Evolutionary conservation across 108 stramenopile genomes (phyloP).

Genomic region (Skeletonema grethae): DNA sequence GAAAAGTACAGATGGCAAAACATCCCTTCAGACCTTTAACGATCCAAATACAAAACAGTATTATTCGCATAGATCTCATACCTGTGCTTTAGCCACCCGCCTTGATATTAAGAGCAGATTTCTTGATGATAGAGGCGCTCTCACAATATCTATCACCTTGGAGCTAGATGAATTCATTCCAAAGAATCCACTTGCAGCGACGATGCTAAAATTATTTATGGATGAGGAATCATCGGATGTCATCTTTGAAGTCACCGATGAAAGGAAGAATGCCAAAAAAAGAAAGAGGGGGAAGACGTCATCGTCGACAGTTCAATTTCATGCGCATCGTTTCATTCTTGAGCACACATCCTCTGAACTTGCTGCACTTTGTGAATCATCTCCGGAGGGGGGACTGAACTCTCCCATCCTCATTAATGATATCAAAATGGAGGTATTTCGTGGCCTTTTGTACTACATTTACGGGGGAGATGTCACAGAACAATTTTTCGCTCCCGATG

Average conservation of each 20-base stretch:
- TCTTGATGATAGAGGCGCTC: neutral
- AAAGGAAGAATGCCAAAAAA: neutral
- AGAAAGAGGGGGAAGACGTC: neutral
- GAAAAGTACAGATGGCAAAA: neutral
- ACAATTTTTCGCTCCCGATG: conserved; percentile 8
- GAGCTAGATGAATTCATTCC: neutral
- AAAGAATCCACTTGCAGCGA: neutral
- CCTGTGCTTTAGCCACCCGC: neutral
- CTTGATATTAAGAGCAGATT: neutral
- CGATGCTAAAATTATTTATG: neutral
- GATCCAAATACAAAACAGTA: neutral
- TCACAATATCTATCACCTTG: neutral
- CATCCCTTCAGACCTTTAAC: neutral
- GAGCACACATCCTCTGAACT: neutral
- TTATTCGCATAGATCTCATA: neutral
- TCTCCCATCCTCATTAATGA: neutral
- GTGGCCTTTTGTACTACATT: neutral
- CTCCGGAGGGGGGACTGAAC: neutral
- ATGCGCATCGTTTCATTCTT: conserved; percentile 14
- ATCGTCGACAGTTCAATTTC: neutral
- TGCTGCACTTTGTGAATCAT: conserved; percentile 3
- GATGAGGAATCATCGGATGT: conserved; percentile 8
- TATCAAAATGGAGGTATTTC: neutral
- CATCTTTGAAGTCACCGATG: neutral
- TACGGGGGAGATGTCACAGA: neutral